Percentiles rank a stretch among this genome's conserved stretches.
These are phyloP conservation scores for Saxophila tyrrhenica DNA, from an alignment of 495 filamentous ascomycete genomes.

Conservation along the genomic window DNA sequence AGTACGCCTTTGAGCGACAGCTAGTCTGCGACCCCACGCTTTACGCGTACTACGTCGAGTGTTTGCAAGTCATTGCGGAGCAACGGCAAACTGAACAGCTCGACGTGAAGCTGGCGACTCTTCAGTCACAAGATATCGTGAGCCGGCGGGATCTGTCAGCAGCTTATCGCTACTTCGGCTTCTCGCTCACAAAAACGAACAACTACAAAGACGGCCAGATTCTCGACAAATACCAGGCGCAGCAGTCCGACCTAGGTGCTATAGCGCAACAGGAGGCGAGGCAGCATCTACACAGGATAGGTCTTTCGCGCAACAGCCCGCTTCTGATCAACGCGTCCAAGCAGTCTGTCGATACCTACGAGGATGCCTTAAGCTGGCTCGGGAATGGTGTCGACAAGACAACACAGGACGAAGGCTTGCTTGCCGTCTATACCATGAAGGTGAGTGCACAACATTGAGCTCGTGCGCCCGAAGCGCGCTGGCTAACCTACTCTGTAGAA, in stretches of 20 bases:
- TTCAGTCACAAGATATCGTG: slow-evolving; percentile 33
- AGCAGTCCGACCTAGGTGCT: slow-evolving; percentile 34
- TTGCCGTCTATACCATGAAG: slow-evolving; percentile 48
- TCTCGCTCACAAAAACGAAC: slow-evolving; percentile 28
- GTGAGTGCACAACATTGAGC: slow-evolving; percentile 27
- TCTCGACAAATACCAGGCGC: slow-evolving; percentile 45
- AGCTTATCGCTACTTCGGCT: slow-evolving; percentile 45
- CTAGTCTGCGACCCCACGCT: slow-evolving; percentile 27
- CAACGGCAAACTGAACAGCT: slow-evolving; percentile 34
- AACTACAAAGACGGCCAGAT: slow-evolving; percentile 44
- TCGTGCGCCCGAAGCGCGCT: background rate
- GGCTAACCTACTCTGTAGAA: slow-evolving; percentile 15
- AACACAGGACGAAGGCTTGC: slow-evolving; percentile 49
- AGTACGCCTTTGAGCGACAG: slow-evolving; percentile 37
- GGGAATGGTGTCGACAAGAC: slow-evolving; percentile 34
- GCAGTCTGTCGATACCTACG: slow-evolving; percentile 49
- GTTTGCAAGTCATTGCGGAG: slow-evolving; percentile 34
- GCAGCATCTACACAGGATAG: slow-evolving; percentile 45
- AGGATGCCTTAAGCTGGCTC: slow-evolving; percentile 50
- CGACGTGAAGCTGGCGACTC: slow-evolving; percentile 28
- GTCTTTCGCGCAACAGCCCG: slow-evolving; percentile 38
- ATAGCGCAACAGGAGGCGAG: slow-evolving; percentile 40
- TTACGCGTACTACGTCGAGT: slow-evolving; percentile 39
- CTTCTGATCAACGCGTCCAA: slow-evolving; percentile 44
- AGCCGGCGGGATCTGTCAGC: slow-evolving; percentile 31